These are phyloP conservation scores for Heritiera littoralis DNA, from an alignment of 345 rosid genomes.

Conservation along the genomic window DNA sequence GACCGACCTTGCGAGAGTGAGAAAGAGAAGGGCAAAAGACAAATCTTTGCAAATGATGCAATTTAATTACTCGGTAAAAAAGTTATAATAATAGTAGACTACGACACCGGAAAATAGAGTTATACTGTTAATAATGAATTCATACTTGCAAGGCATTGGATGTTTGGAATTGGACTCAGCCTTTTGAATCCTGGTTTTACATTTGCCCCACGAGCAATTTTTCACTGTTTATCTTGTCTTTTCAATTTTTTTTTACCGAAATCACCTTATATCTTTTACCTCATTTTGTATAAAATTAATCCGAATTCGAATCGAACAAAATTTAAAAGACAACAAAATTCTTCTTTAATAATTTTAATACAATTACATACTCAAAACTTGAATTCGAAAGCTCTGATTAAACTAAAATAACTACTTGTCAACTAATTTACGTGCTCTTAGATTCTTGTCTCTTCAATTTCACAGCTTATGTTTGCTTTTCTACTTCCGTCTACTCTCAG, in stretches of 20 bases:
- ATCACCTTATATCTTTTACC: no score
- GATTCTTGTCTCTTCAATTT: no score
- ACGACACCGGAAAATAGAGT: neutral
- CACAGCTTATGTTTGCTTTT: neutral
- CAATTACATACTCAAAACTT: no score
- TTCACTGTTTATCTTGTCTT: constrained; percentile 17
- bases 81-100: neutral
- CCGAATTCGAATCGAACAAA: no score
- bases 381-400: no score
- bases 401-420: no score
- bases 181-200: neutral
- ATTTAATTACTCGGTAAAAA: neutral
- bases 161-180: neutral
- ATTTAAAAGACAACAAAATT: no score
- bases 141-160: neutral
- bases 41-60: neutral
- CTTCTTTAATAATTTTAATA: no score
- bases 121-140: neutral
- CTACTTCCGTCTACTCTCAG: neutral
- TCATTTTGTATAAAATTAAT: no score
- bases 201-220: constrained; percentile 24
- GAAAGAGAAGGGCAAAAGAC: neutral
- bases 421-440: no score
- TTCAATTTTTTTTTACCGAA: neutral
- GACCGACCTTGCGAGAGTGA: neutral